Percentiles rank a stretch among this genome's conserved stretches.
Conservation (phyloP, 108 stramenopile genomes). For the Seminavis robusta region DNA sequence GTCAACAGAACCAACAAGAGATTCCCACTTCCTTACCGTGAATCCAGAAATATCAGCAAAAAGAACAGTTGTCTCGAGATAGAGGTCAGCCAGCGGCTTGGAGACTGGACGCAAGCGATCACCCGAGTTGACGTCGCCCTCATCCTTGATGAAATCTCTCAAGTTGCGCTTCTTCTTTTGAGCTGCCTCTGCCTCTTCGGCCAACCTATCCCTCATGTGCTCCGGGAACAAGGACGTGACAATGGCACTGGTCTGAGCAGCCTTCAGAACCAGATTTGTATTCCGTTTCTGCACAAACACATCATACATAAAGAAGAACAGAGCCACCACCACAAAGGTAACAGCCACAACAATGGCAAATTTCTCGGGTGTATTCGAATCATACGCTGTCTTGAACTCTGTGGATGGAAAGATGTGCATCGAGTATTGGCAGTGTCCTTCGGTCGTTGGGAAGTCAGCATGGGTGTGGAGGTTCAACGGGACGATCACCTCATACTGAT, state of each 20-base stretch:
- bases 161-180: background rate
- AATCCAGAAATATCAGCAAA: conserved; percentile 37
- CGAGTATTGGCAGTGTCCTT: conserved; percentile 7
- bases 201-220: no score
- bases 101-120: no score
- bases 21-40: conserved; percentile 10
- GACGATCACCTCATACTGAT: background rate
- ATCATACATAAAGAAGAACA: no score
- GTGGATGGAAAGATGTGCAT: conserved; percentile 4
- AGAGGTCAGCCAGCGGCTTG: conserved; percentile 23
- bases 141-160: no score
- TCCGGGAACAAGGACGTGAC: no score
- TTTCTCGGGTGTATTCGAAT: conserved; percentile 5
- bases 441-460: background rate
- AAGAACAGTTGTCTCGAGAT: conserved; percentile 3
- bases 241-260: no score
- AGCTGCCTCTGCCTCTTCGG: conserved; percentile 8
- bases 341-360: no score
- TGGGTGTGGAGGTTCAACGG: background rate
- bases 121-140: no score
- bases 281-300: no score
- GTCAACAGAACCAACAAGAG: background rate
- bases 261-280: no score
- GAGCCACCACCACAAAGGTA: no score
- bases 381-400: conserved; percentile 1